Conservation (phyloP, 1,139 yeast genomes). For the Yamadazyma friedrichii region DNA sequence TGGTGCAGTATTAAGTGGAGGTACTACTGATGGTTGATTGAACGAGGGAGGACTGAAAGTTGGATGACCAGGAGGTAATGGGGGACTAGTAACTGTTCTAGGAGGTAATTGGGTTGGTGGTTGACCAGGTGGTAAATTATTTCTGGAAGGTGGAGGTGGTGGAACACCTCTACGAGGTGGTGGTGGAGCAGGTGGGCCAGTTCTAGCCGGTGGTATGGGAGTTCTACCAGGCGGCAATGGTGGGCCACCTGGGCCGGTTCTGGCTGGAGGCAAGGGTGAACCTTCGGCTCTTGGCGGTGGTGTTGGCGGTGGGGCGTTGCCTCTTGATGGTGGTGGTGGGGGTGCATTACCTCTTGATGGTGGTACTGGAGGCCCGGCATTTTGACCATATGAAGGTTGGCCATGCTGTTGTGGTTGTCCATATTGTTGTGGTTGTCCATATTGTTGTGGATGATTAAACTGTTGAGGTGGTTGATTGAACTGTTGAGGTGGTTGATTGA, state of each 20-base stretch:
- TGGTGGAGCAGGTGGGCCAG: conserved; percentile 20
- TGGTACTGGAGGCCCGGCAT: conserved; percentile 17
- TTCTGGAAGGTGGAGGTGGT: conserved; percentile 20
- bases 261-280: conserved; percentile 22
- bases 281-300: conserved; percentile 29
- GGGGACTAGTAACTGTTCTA: conserved; percentile 21
- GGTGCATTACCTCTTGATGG: conserved; percentile 18
- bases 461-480: conserved; percentile 4
- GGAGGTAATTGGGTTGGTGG: conserved; percentile 21
- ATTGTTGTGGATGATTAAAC: conserved; percentile 1
- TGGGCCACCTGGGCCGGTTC: conserved; percentile 25
- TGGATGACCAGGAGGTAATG: conserved; percentile 28
- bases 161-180: conserved; percentile 20
- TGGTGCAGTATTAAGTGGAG: conserved; percentile 7
- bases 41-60: conserved; percentile 12
- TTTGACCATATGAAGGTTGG: conserved; percentile 8
- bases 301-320: conserved; percentile 31
- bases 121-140: conserved; percentile 24
- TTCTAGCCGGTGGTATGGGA: conserved; percentile 6
- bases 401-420: conserved; percentile 8
- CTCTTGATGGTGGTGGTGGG: conserved; percentile 20
- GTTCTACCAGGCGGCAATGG: conserved; percentile 5
- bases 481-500: conserved; percentile 4
- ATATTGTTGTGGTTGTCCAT: conserved; percentile 4
- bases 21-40: conserved; percentile 4